Evolutionary conservation across 2,329 filamentous ascomycete species (phyloP).

Genomic region (Ophiosphaerella narmari): DNA sequence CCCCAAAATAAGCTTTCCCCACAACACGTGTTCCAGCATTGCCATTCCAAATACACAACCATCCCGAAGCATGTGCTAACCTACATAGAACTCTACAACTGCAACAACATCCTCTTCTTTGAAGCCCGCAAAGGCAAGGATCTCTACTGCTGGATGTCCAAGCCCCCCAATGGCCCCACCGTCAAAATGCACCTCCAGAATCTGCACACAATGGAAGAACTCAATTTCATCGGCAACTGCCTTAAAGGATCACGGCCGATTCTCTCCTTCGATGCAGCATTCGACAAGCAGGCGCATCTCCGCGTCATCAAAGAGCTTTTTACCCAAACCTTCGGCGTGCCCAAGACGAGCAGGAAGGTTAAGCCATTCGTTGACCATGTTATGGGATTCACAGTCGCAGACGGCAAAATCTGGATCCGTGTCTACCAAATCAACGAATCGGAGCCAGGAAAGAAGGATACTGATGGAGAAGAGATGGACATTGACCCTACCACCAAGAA

Average conservation of each 20-base stretch:
- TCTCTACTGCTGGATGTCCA: conserved; percentile 91
- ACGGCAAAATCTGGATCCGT: conserved; percentile 94
- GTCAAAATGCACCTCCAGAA: conserved; percentile 81
- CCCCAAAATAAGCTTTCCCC: background rate
- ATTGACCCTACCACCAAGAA: conserved; percentile 42
- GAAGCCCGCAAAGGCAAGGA: conserved; percentile 94
- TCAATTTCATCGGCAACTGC: conserved; percentile 96
- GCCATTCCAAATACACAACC: background rate
- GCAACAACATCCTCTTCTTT: conserved; percentile 94
- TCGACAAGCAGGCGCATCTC: conserved; percentile 80
- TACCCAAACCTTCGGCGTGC: conserved; percentile 88
- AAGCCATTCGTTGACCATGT: conserved; percentile 98
- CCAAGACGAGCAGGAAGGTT: conserved; percentile 81
- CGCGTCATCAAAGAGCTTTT: conserved; percentile 87
- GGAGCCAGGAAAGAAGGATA: conserved; percentile 60
- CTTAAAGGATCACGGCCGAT: conserved; percentile 90
- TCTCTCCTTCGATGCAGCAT: conserved; percentile 86
- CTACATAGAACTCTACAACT: conserved; percentile 74
- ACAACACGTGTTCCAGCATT: background rate
- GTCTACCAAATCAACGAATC: conserved; percentile 92
- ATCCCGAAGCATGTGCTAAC: conserved; percentile 10
- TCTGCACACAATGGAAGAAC: conserved; percentile 93
- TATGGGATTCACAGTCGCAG: conserved; percentile 86
- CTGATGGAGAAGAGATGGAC: conserved; percentile 48
- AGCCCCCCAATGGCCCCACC: conserved; percentile 81